Percentiles rank a stretch among this genome's conserved stretches.
phyloP scores from a whole-genome alignment of 1,139 yeast species.

The Pneumocystis murina region DNA sequence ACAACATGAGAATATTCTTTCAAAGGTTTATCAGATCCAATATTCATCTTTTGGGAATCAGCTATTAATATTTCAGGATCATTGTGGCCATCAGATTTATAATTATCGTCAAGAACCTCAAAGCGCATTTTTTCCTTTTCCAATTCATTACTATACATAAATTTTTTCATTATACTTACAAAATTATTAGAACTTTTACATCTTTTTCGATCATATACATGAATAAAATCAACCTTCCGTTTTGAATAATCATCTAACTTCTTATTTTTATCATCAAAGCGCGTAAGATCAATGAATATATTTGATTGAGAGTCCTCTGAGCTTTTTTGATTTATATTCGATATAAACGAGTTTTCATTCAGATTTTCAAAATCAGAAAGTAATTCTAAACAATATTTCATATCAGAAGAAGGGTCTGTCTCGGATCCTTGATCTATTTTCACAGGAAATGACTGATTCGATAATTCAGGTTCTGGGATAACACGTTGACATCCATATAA shows the following conservation, averaged over 20 bases:
- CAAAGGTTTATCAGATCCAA: not conserved
- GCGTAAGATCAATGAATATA: not conserved
- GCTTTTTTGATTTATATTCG: not conserved
- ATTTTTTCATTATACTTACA: not conserved
- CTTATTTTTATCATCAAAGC: not conserved
- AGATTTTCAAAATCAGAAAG: not conserved
- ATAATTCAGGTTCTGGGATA: not conserved
- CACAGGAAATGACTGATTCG: not conserved
- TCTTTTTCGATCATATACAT: not conserved
- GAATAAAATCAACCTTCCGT: not conserved
- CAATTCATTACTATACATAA: not conserved
- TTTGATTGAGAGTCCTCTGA: not conserved
- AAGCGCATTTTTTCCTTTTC: not conserved
- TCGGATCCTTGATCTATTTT: not conserved
- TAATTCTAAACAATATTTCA: not conserved
- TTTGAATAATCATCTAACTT: not conserved
- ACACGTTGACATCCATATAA: not conserved
- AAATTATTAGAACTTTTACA: not conserved
- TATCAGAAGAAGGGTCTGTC: not conserved
- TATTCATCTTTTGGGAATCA: not conserved
- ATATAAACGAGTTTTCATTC: not conserved
- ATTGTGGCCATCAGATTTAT: not conserved
- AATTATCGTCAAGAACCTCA: not conserved
- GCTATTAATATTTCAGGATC: not conserved
- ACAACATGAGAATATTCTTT: not conserved